These are phyloP conservation scores for Rauvolfia tetraphylla DNA, from an alignment of 257 asterid species.

Conservation along the genomic window DNA sequence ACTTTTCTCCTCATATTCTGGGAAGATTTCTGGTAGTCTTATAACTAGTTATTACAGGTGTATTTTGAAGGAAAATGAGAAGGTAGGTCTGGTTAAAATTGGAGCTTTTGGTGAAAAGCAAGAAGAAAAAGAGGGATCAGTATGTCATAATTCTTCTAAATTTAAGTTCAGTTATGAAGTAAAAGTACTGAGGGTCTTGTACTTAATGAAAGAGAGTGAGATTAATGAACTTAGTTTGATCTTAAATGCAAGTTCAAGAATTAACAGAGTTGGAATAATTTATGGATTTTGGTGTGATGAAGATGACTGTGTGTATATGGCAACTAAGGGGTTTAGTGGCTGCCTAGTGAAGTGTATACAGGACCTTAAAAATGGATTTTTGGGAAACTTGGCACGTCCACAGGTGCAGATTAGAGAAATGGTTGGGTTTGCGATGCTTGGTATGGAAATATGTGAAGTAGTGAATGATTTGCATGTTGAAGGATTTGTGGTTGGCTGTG, in stretches of 20 bases:
- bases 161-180: conserved; percentile 51
- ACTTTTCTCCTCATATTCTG: conserved; percentile 22
- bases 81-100: conserved; percentile 53
- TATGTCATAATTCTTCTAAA: conserved; percentile 7
- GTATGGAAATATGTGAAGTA: conserved; percentile 62
- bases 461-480: conserved; percentile 58
- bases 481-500: conserved; percentile 57
- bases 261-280: conserved; percentile 48
- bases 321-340: conserved; percentile 43
- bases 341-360: conserved; percentile 23
- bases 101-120: conserved; percentile 30
- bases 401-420: conserved; percentile 25
- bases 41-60: conserved; percentile 16
- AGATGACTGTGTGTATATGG: conserved; percentile 50
- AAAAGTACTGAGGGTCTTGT: conserved; percentile 46
- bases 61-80: conserved; percentile 42
- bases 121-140: conserved; percentile 15
- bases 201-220: conserved; percentile 41
- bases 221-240: conserved; percentile 37
- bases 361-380: conserved; percentile 16
- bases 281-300: conserved; percentile 76
- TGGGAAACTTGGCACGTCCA: conserved; percentile 24
- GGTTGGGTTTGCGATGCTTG: conserved; percentile 41
- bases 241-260: conserved; percentile 36
- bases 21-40: conserved; percentile 26